phyloP scores from a whole-genome alignment of 1,284 basidiomycete species.

The Limonomyces culmigenus region DNA sequence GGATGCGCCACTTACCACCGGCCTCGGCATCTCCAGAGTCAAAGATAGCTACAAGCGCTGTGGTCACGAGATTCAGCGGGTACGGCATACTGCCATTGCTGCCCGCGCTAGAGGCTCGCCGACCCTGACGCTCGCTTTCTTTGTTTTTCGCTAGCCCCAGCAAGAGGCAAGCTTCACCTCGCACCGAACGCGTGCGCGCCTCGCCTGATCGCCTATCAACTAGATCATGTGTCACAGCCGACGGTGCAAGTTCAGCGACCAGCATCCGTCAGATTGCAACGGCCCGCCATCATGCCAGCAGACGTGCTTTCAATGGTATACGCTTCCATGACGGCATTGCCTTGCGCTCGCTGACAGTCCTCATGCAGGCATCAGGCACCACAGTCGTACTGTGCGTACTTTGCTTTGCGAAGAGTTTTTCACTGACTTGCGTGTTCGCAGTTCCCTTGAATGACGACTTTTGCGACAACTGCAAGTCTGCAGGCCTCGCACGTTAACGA shows the following conservation, averaged over 20 bases:
- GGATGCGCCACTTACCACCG: too few species aligned
- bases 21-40: too few species aligned
- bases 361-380: slow-evolving; percentile 47
- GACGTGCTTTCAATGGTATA: slow-evolving; percentile 68
- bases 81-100: too few species aligned
- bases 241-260: slow-evolving; percentile 52
- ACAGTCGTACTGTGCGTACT: slow-evolving; percentile 33
- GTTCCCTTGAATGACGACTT: slow-evolving; percentile 25
- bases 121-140: slow-evolving; percentile 1
- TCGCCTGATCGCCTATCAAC: slow-evolving; percentile 1
- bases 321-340: background rate
- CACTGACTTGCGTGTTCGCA: slow-evolving; percentile 10
- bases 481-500: too few species aligned
- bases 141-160: slow-evolving; percentile 3
- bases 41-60: slow-evolving; percentile 39
- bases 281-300: slow-evolving; percentile 29
- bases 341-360: background rate
- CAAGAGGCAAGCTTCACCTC: background rate
- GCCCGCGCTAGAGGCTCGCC: too few species aligned
- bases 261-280: slow-evolving; percentile 41
- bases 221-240: slow-evolving; percentile 42
- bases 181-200: background rate
- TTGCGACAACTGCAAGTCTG: slow-evolving; percentile 28
- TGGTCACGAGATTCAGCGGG: slow-evolving; percentile 36
- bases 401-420: slow-evolving; percentile 3